These are phyloP conservation scores for Rhododendron simsii DNA, from an alignment of 148 eudicot species.

Conservation along the genomic window DNA sequence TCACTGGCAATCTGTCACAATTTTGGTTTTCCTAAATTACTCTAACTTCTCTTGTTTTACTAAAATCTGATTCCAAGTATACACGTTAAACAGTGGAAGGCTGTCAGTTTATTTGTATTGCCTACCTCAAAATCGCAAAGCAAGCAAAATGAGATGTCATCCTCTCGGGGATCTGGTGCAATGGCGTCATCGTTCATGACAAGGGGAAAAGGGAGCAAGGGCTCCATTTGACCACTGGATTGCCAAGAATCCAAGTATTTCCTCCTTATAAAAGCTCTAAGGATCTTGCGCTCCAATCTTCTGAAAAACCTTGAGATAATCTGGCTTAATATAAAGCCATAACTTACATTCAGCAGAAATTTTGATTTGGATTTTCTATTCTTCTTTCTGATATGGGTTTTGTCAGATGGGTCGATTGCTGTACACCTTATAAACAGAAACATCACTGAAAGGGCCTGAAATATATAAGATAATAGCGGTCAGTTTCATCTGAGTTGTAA, in stretches of 20 bases:
- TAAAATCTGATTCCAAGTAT: background rate
- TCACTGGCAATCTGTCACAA: background rate
- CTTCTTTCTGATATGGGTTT: conserved; percentile 45
- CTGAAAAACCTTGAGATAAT: conserved; percentile 47
- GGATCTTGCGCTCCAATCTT: conserved; percentile 69
- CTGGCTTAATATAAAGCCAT: conserved; percentile 52
- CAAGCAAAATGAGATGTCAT: conserved; percentile 74
- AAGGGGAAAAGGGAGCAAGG: conserved; percentile 73
- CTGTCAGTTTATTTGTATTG: background rate
- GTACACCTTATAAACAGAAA: conserved; percentile 66
- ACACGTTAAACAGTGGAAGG: background rate
- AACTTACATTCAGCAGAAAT: conserved; percentile 39
- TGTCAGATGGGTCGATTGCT: conserved; percentile 74
- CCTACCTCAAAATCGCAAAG: conserved; percentile 69
- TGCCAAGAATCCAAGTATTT: conserved; percentile 69
- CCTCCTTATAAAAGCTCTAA: conserved; percentile 64
- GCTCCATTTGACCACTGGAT: conserved; percentile 49
- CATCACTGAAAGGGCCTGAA: conserved; percentile 64
- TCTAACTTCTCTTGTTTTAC: background rate
- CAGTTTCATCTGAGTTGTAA: background rate
- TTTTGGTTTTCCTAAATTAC: background rate
- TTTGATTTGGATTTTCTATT: conserved; percentile 35
- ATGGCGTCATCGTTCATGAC: conserved; percentile 58
- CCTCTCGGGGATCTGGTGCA: conserved; percentile 44
- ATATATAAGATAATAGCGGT: conserved; percentile 10